Evolutionary conservation across 306 rosid species (phyloP), one percentile per base, ranked within the genome.

Genomic region (Astragalus glycyphyllos): DNA sequence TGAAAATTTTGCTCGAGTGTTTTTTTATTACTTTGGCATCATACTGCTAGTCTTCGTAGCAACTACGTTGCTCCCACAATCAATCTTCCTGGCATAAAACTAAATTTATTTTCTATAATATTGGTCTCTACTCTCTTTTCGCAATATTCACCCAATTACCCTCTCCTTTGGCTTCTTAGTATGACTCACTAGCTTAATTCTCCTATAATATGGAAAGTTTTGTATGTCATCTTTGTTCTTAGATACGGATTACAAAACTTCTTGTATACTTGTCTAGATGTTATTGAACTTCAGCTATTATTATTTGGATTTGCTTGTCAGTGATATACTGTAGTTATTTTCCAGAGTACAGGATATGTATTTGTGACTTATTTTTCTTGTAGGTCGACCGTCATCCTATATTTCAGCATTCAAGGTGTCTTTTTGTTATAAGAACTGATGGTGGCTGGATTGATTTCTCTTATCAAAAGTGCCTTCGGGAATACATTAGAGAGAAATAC

Each of bases 371-470:
- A 15, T 56, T 32, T 37, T 77, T 75, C 10, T 64, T 86, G 82
- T 84, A 91, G 99, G 97, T 95, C 15, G 96, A 95, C 79, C 87
- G 91, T 56, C 97, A 91, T 82, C 97, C 99, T 67, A 87, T 82
- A 67, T 91, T 86, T 77, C 76, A 71, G 61, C 69, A 54, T 14
- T 81, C 96, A 45, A 87, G 97, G 79, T 93, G 98, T 84, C 87
- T 93, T 32, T 90, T 90, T 80, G 88, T 93, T 53, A 79, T 90
- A 48, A 90, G 98, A 87, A 89, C 87, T 44, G 95, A 94, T 70
- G 96, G 96, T 40, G 83, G 81, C 58, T 91, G 98, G 96, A 89
- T 86, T 7, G 98, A 89, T 79, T 92, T 92, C 88, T 92, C 96
- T 6, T 92, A 92, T 74, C 95, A 83, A 76, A 92, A 87, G 84